Evolutionary conservation across 192 early-diverging fungal species (phyloP).

Genomic region (Coemansia sp.): DNA sequence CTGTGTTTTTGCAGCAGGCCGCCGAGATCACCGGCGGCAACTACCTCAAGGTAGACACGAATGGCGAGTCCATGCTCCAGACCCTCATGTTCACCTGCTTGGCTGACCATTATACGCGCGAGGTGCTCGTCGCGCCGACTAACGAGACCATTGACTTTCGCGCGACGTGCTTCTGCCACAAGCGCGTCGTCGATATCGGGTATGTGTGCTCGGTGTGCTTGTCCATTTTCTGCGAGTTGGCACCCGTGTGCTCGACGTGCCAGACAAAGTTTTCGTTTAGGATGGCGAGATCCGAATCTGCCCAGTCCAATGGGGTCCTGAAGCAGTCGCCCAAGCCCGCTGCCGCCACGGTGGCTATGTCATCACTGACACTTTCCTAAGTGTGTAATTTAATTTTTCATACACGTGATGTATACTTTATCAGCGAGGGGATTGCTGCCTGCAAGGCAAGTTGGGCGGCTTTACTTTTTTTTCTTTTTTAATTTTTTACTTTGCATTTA

Average conservation of each 20-base stretch:
- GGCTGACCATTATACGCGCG: conserved; percentile 75
- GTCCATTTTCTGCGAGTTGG: conserved; percentile 78
- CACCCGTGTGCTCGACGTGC: conserved; percentile 79
- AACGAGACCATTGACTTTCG: conserved; percentile 88
- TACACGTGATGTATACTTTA: not conserved
- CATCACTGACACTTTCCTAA: conserved; percentile 4
- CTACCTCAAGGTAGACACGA: conserved; percentile 72
- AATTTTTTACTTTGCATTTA: not conserved
- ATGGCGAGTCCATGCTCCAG: conserved; percentile 69
- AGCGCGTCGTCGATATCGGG: conserved; percentile 86
- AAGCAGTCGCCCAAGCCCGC: conserved; percentile 5
- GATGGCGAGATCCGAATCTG: conserved; percentile 17
- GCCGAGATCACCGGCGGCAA: conserved; percentile 84
- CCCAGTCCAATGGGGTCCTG: conserved; percentile 10
- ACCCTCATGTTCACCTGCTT: conserved; percentile 81
- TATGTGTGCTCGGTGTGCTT: conserved; percentile 99
- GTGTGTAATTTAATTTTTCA: not conserved
- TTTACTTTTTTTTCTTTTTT: not conserved
- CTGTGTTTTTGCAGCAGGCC: conserved; percentile 93
- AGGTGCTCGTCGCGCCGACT: conserved; percentile 68
- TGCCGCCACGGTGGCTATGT: conserved; percentile 3
- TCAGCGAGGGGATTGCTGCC: too few relatives aligned
- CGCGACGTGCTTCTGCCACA: conserved; percentile 97
- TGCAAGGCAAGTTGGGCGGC: not conserved
- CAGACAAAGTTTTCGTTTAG: conserved; percentile 72